Evolutionary conservation across 768 basidiomycete species (phyloP), one percentile per base, ranked within the genome.

Genomic region (Gelatoporia subvermispora): DNA sequence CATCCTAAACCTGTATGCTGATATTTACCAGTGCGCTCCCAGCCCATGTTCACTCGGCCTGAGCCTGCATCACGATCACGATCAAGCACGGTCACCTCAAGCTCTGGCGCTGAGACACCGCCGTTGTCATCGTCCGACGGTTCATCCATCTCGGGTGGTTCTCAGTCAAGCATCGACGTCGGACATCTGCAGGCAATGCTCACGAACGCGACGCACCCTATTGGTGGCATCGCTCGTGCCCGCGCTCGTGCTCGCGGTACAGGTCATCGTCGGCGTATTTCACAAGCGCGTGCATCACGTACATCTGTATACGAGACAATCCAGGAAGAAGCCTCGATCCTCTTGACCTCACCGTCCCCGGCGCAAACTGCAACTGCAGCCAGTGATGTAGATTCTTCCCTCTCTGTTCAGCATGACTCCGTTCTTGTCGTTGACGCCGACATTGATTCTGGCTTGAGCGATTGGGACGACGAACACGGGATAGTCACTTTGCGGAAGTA

Each of bases 251-350:
- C 77, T 8, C 76, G 75, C 16, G 84, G 85, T 0, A 74, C 79
- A 35, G 83, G 86, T 2, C 86, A 88, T 60, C 82, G 81, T 35
- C 82, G 85, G 31, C 78, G 86, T 2, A 76, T 80, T 43, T 87
- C 85, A 1, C 75, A 81, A 41, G 75, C 78, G 23, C 77, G 78
- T 17, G 73, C 76, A 8, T 84, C 83, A 11, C 74, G 84, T 3
- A 69, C 79, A 0, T 89, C 88, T 0, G 75, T 87, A 0, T 90
- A 88, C 54, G 88, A 89, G 61, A 89, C 84, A 0, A 90, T 91
- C 41, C 75, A 88, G 47, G 88, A 91, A 56, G 89, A 90, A 53
- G 60, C 70, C 11, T 68, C 72, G 3, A 72, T 67, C 11, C 43
- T 60, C 22, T 59, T 50, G 8, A 57, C 56, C 17, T 70, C 71